Evolutionary conservation across 225 moss, liverwort and hornwort genomes (phyloP).

Genomic region (Polytrichum formosum): DNA sequence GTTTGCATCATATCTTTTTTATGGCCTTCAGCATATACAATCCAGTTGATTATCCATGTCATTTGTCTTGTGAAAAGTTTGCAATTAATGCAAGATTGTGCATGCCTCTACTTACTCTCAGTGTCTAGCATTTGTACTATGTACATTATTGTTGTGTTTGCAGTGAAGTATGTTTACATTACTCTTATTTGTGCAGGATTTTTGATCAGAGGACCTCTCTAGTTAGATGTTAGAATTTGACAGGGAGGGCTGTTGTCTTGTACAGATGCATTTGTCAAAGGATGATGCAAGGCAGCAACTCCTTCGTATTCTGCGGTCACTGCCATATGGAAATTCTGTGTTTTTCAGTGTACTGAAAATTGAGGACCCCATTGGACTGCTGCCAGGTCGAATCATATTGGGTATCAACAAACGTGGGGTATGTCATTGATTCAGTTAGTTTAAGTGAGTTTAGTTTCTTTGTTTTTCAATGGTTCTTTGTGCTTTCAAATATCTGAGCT

Average conservation of each 20-base stretch:
- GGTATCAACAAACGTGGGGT: slow-evolving; percentile 98
- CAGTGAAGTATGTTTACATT: too few species aligned
- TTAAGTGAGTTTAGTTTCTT: neutral
- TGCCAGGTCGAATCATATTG: slow-evolving; percentile 86
- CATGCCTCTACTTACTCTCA: too few species aligned
- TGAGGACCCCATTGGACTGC: slow-evolving; percentile 93
- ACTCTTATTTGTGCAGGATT: neutral
- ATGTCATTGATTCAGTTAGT: slow-evolving; percentile 15
- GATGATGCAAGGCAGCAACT: slow-evolving; percentile 94
- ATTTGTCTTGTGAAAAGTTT: too few species aligned
- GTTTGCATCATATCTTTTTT: slow-evolving; percentile 25
- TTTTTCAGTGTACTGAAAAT: slow-evolving; percentile 93
- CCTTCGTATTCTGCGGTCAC: slow-evolving; percentile 75
- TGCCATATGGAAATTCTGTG: slow-evolving; percentile 93
- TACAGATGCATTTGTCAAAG: slow-evolving; percentile 80
- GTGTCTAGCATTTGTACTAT: too few species aligned
- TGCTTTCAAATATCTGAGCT: neutral
- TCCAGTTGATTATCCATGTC: too few species aligned
- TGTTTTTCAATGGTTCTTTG: too few species aligned
- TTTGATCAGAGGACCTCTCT: neutral
- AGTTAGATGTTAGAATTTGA: neutral
- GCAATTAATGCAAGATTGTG: too few species aligned
- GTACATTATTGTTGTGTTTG: too few species aligned
- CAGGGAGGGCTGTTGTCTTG: slow-evolving; percentile 5
- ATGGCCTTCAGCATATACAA: too few species aligned